Conservation (phyloP, 164 flowering plant genomes). For the Kalanchoe fedtschenkoi region DNA sequence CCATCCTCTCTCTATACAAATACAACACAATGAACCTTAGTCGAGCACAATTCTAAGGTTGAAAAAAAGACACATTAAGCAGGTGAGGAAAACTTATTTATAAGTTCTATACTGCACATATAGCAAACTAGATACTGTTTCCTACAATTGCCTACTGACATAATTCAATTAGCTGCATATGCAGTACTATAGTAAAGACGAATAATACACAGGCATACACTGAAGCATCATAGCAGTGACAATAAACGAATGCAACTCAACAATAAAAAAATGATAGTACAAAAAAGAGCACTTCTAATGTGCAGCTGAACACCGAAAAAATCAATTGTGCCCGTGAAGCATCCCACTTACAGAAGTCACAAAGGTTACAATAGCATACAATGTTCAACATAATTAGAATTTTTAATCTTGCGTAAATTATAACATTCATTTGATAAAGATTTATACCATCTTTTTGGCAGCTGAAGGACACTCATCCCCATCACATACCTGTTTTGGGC, state of each 20-base stretch:
- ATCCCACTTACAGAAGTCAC: background rate
- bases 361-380: background rate
- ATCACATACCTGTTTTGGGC: constrained; percentile 32
- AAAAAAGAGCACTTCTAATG: background rate
- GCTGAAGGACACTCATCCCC: constrained; percentile 26
- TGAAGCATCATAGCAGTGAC: too few relatives aligned
- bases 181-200: background rate
- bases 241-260: too few relatives aligned
- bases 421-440: background rate
- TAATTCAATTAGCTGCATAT: background rate
- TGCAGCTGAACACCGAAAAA: background rate
- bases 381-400: background rate
- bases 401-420: background rate
- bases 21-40: background rate
- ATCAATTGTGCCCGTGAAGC: background rate
- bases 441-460: constrained; percentile 59
- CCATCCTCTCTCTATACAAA: constrained; percentile 36
- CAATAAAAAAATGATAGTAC: background rate
- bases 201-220: background rate
- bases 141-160: background rate
- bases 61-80: background rate
- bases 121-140: background rate
- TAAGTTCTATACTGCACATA: background rate
- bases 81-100: background rate
- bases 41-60: background rate